phyloP scores from a whole-genome alignment of 164 flowering plant genomes.

The Amborella trichopoda region DNA sequence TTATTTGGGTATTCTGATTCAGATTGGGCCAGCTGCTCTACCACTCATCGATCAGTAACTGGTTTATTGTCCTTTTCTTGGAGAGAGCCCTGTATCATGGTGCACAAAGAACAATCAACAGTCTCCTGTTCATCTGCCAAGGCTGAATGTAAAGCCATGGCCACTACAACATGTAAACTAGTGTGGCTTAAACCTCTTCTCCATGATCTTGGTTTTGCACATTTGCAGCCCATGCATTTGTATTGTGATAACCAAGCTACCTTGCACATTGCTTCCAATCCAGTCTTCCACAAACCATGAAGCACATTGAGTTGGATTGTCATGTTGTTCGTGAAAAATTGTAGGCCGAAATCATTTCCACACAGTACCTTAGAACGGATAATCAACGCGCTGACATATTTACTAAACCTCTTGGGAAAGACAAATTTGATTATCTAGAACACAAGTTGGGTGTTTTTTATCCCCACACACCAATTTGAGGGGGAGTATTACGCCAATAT shows the following conservation, averaged over 20 bases:
- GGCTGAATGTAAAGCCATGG: neutral
- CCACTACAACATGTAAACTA: no score
- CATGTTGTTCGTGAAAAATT: conserved; percentile 4
- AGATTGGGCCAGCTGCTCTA: neutral
- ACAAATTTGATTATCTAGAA: neutral
- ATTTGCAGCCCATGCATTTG: neutral
- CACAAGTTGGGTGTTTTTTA: conserved; percentile 3
- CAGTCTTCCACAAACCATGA: conserved; percentile 5
- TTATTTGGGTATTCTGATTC: neutral
- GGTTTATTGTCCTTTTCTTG: neutral
- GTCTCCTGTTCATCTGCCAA: neutral
- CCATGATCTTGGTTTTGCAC: neutral
- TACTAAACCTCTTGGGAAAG: neutral
- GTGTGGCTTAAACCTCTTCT: no score
- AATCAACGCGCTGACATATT: neutral
- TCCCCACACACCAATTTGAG: conserved; percentile 1
- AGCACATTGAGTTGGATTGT: conserved; percentile 8
- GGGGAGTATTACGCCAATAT: conserved; percentile 2
- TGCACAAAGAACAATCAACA: neutral
- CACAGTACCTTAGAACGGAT: neutral
- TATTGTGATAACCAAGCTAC: conserved; percentile 7
- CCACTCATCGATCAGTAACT: neutral
- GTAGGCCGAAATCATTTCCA: conserved; percentile 1
- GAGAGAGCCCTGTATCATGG: neutral
- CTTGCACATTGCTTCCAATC: conserved; percentile 7